These are phyloP conservation scores for Xylariomycetidae sp. DNA, from an alignment of 2,329 filamentous ascomycete species.

Conservation along the genomic window DNA sequence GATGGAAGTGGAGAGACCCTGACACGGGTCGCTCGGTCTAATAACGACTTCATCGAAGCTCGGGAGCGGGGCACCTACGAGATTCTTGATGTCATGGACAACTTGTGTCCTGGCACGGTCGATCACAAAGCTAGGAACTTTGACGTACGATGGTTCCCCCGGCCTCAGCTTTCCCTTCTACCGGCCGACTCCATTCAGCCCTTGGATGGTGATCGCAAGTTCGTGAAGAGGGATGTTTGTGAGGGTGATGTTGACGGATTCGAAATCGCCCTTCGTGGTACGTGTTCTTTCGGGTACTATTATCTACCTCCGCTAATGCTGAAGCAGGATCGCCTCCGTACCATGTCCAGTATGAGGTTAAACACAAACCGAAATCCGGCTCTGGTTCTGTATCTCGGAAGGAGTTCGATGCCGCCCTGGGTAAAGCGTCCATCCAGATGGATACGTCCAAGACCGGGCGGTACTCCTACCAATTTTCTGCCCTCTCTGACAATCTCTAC, in stretches of 20 bases:
- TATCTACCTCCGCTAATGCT: slow-evolving; percentile 31
- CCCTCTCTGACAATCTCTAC: slow-evolving; percentile 82
- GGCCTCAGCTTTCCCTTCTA: slow-evolving; percentile 64
- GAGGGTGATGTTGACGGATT: slow-evolving; percentile 91
- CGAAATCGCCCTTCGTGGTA: slow-evolving; percentile 73
- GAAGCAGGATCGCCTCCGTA: slow-evolving; percentile 68
- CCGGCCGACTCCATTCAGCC: slow-evolving; percentile 55
- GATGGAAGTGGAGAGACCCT: slow-evolving; percentile 40
- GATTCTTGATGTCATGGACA: slow-evolving; percentile 70
- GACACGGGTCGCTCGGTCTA: slow-evolving; percentile 26
- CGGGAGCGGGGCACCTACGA: slow-evolving; percentile 69
- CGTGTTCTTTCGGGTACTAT: too few species aligned
- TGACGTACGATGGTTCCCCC: slow-evolving; percentile 76
- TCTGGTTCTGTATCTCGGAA: slow-evolving; percentile 60
- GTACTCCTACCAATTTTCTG: slow-evolving; percentile 81
- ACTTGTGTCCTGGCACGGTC: slow-evolving; percentile 73
- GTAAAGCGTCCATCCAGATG: slow-evolving; percentile 72
- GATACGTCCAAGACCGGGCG: slow-evolving; percentile 77
- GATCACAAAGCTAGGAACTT: slow-evolving; percentile 70
- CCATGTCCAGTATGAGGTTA: slow-evolving; percentile 74
- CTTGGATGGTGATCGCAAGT: slow-evolving; percentile 43
- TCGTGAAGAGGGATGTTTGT: slow-evolving; percentile 76
- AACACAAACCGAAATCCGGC: slow-evolving; percentile 62
- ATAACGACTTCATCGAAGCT: slow-evolving; percentile 65
- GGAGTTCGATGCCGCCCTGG: slow-evolving; percentile 69